Evolutionary conservation across 208 protist genomes (phyloP).

Genomic region (Trypanosoma grayi): DNA sequence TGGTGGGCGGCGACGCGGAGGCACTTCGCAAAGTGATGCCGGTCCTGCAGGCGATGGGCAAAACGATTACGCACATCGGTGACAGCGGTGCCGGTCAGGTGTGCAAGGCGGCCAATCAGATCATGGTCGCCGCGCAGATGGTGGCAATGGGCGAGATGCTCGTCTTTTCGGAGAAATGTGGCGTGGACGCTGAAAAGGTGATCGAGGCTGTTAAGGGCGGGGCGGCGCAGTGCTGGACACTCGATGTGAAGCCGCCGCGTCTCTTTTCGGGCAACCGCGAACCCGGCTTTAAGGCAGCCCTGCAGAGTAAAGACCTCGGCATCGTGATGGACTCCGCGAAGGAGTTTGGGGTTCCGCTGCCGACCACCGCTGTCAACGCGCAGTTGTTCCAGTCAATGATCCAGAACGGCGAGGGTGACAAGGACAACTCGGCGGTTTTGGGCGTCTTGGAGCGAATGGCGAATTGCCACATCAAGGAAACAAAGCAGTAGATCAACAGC

Average conservation of each 20-base stretch:
- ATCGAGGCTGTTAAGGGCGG: conserved; percentile 88
- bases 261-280: conserved; percentile 92
- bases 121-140: conserved; percentile 94
- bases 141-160: conserved; percentile 94
- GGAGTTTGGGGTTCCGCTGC: conserved; percentile 86
- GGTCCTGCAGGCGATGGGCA: conserved; percentile 82
- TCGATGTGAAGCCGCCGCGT: conserved; percentile 90
- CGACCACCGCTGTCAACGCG: conserved; percentile 86
- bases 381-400: conserved; percentile 92
- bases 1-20: conserved; percentile 91
- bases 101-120: conserved; percentile 96
- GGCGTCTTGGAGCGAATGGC: conserved; percentile 90
- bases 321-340: conserved; percentile 92
- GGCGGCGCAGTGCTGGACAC: conserved; percentile 92
- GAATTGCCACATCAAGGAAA: conserved; percentile 79
- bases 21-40: conserved; percentile 67
- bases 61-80: conserved; percentile 86
- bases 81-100: conserved; percentile 91
- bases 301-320: conserved; percentile 94
- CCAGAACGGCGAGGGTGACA: conserved; percentile 84
- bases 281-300: conserved; percentile 94
- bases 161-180: conserved; percentile 91
- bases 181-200: conserved; percentile 78
- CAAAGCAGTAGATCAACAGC: conserved; percentile 22
- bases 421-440: conserved; percentile 93